phyloP scores from a whole-genome alignment of 139 green algal genomes.

The Chlorella sp. region DNA sequence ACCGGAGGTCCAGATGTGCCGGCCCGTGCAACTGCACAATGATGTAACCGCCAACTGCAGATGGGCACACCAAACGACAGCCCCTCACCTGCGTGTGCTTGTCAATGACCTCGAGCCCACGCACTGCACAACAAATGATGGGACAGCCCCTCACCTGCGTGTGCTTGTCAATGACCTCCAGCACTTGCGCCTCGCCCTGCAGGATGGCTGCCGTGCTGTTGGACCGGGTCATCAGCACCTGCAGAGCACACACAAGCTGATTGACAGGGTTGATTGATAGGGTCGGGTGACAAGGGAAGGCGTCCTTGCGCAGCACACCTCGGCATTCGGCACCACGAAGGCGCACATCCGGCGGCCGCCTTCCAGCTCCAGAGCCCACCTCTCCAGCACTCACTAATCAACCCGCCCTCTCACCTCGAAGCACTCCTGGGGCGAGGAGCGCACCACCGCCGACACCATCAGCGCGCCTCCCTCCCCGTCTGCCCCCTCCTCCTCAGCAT shows the following conservation, averaged over 20 bases:
- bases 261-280: too few species aligned
- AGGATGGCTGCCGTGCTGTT: not conserved
- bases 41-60: too few species aligned
- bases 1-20: too few species aligned
- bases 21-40: too few species aligned
- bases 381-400: too few species aligned
- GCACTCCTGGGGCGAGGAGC: constrained; percentile 38
- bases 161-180: constrained; percentile 41
- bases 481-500: constrained; percentile 39
- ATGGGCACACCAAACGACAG: too few species aligned
- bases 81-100: constrained; percentile 32
- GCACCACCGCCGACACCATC: constrained; percentile 60
- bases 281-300: not conserved
- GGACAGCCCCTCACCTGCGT: constrained; percentile 6
- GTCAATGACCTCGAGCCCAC: constrained; percentile 40
- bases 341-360: not conserved
- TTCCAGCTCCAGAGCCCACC: not conserved
- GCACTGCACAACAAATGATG: not conserved
- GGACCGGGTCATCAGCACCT: constrained; percentile 4
- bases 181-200: constrained; percentile 8
- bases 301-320: not conserved
- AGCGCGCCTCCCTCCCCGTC: constrained; percentile 52
- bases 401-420: constrained; percentile 32
- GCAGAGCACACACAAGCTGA: too few species aligned
- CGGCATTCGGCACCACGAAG: not conserved